Evolutionary conservation across 1,284 basidiomycete genomes (phyloP).

Genomic region (Melampsora larici-populina): DNA sequence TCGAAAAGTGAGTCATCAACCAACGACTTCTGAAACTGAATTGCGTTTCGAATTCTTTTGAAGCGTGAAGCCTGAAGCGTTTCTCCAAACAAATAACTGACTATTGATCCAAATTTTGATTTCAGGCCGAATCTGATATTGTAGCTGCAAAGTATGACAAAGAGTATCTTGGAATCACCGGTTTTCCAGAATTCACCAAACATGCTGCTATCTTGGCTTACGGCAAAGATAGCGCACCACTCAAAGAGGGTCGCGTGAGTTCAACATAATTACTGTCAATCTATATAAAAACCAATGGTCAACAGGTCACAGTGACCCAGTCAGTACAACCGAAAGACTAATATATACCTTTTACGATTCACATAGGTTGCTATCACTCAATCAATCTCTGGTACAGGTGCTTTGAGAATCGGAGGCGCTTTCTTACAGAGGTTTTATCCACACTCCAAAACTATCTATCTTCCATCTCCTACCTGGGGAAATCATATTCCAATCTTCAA

Average conservation of each 20-base stretch:
- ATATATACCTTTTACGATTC: background rate
- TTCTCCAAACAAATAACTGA: slow-evolving; percentile 5
- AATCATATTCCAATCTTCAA: slow-evolving; percentile 75
- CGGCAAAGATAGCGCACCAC: slow-evolving; percentile 71
- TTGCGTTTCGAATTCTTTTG: slow-evolving; percentile 12
- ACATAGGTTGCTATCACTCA: slow-evolving; percentile 82
- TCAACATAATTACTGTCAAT: background rate
- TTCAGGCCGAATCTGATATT: slow-evolving; percentile 75
- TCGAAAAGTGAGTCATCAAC: slow-evolving; percentile 64
- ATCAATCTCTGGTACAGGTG: slow-evolving; percentile 96
- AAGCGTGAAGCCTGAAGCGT: background rate
- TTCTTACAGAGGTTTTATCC: slow-evolving; percentile 91
- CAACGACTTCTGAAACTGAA: background rate
- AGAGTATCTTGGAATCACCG: slow-evolving; percentile 96
- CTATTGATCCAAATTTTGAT: slow-evolving; percentile 38
- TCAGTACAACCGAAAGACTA: background rate
- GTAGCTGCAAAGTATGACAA: slow-evolving; percentile 75
- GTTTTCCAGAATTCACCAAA: slow-evolving; percentile 80
- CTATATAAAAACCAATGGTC: background rate
- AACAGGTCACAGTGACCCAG: background rate
- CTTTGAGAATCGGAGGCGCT: slow-evolving; percentile 89
- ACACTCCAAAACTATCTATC: slow-evolving; percentile 80
- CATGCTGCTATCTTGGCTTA: slow-evolving; percentile 89
- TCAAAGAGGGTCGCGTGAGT: slow-evolving; percentile 73
- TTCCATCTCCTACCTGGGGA: slow-evolving; percentile 94